A percentile compares a stretch with the other conserved stretches of the same genome.
Conservation (phyloP, 192 early-diverging fungal species). For the Umbelopsis sp. region DNA sequence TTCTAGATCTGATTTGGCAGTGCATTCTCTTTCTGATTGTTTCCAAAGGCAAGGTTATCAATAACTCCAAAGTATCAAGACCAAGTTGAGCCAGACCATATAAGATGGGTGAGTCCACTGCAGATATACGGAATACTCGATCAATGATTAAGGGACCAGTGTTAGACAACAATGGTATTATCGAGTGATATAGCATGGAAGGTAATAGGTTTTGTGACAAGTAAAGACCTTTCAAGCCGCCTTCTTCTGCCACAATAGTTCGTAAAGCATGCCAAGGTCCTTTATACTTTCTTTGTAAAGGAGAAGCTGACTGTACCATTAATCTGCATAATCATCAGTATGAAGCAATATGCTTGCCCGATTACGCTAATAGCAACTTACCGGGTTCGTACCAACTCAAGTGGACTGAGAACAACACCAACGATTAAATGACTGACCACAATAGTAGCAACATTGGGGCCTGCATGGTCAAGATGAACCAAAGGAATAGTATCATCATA, state of each 20-base stretch:
- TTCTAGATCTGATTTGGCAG: constrained; percentile 71
- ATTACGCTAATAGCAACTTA: constrained; percentile 33
- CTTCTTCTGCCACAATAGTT: constrained; percentile 80
- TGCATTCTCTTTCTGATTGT: constrained; percentile 84
- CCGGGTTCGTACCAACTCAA: constrained; percentile 90
- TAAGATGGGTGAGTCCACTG: constrained; percentile 63
- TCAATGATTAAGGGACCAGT: constrained; percentile 68
- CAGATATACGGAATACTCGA: constrained; percentile 59
- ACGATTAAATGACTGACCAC: constrained; percentile 74
- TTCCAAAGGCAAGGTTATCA: constrained; percentile 84
- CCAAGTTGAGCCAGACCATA: constrained; percentile 65
- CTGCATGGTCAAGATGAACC: constrained; percentile 60
- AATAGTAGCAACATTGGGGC: constrained; percentile 69
- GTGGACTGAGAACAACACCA: constrained; percentile 82
- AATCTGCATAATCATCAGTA: constrained; percentile 49
- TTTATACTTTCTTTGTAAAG: constrained; percentile 78
- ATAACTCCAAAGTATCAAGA: constrained; percentile 71
- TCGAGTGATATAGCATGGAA: constrained; percentile 76
- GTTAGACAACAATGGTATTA: constrained; percentile 74
- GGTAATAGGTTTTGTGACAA: constrained; percentile 74
- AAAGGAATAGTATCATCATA: constrained; percentile 83
- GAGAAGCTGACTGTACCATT: constrained; percentile 81
- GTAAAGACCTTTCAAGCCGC: constrained; percentile 70
- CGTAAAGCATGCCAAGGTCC: constrained; percentile 77
- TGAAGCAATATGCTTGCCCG: background rate